Base-by-base conservation (phyloP, 1,284 basidiomycete genomes). In the Moesziomyces sp. region DNA sequence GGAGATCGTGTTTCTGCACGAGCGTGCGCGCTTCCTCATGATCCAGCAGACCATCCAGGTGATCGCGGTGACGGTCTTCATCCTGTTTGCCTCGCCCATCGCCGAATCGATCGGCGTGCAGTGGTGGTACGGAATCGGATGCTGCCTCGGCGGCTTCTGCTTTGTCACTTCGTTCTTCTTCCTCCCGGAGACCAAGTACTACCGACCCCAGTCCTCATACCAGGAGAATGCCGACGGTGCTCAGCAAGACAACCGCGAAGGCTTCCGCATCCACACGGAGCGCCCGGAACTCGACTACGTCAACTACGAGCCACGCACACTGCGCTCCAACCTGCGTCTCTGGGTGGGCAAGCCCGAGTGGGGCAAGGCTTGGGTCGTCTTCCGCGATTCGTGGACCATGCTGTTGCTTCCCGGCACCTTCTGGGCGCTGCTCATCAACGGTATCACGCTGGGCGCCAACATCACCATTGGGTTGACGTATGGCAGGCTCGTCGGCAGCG, bases 71-170 rank as follows among this genome's bases (percentile, higher is more conserved):
- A 38, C 56, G 30, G 49, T 58, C 43, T 58, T 58, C 23, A 33
- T 51, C 24, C 56, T 58, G 19, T 58, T 58, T 40, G 56, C 56
- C n/a, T 58, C 56, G 16, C 56, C 56, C 24, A 58, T 58, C 28
- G 56, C 56, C 14, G 48, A 16, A 9, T 46, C 56, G 11, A 51
- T 58, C 49, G 56, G 56, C 7, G 38, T 46, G 23, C 56, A 58
- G 30, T 58, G 56, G 56, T 58, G 56, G 56, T 58, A 58, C 49
- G 56, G 56, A 19, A 58, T 58, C 30, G 56, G 56, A 7, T 58
- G 56, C 56, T 44, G 28, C 19, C 26, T 58, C 10, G 38, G 56
- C 28, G 56, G 56, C 40, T 21, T 58, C 23, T 58, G 56, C 43
- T 51, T 58, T 43, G 14, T 58, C 23, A 46, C 43, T 28, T 35